Conservation (phyloP, 345 rosid genomes). For the Sonneratia caseolaris region DNA sequence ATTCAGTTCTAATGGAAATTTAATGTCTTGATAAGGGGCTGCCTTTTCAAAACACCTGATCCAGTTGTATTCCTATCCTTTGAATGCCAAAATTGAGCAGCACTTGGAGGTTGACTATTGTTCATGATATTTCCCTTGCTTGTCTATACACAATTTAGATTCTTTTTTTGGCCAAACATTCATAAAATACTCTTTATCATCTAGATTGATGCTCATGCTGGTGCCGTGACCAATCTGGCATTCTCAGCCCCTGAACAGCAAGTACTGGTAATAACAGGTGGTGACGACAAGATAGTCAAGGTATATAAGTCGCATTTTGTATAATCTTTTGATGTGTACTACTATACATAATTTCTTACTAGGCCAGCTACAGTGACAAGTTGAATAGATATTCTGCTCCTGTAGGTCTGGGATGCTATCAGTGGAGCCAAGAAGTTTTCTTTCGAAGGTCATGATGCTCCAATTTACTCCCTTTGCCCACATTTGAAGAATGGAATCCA, state of each 20-base stretch:
- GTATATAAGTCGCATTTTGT: constrained; percentile 15
- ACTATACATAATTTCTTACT: not conserved
- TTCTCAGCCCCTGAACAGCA: constrained; percentile 44
- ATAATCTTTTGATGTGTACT: not conserved
- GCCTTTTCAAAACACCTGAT: constrained; percentile 36
- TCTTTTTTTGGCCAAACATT: not conserved
- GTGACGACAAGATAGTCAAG: constrained; percentile 73
- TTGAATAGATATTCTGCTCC: not conserved
- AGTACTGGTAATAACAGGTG: constrained; percentile 57
- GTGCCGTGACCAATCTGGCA: constrained; percentile 71
- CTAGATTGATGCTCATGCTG: constrained; percentile 73
- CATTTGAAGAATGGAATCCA: constrained; percentile 47
- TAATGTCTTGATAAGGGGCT: constrained; percentile 24
- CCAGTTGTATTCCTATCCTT: constrained; percentile 24
- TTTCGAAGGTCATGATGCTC: constrained; percentile 70
- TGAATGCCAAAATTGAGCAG: constrained; percentile 18
- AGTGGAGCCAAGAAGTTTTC: constrained; percentile 39
- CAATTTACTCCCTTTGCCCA: constrained; percentile 66
- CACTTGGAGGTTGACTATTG: constrained; percentile 26
- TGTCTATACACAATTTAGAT: not conserved
- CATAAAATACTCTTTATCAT: not conserved
- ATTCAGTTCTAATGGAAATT: not conserved
- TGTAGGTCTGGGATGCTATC: constrained; percentile 57
- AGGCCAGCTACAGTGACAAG: not conserved
- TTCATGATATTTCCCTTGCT: not conserved